Evolutionary conservation across 345 rosid genomes (phyloP), one percentile per base, ranked within the genome.

Genomic region (Populus deltoides): DNA sequence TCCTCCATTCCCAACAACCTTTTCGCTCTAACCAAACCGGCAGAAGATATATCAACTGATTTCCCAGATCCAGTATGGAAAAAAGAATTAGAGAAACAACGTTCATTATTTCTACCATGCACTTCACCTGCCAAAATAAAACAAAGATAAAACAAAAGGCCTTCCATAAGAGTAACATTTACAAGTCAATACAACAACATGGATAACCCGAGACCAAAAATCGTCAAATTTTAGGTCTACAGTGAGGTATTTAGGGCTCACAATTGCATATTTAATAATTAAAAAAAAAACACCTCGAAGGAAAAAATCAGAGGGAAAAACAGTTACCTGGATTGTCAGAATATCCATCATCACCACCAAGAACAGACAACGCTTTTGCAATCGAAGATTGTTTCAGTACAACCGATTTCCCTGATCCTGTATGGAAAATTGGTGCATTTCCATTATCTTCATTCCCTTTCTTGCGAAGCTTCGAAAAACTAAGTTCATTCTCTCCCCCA

Each of bases 1-100:
- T 85, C 85, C 57, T 88, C 92, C 81, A 88, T 74, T 53, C 94
- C 93, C 86, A 95, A 73, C 85, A 93, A 78, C 53, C 79, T 82
- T 87, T 86, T 91, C 78, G 98, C 98, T 88, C 87, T 92, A 36
- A 83, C 77, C 71, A 93, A 71, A 74, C 96, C 92, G 53, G 90
- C 84, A 75, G 94, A 87, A 79, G 99, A 91, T 80, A 88, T 75
- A 75, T 77, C 81, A 45, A 93, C 92, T 75, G 70, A 81, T 81
- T 91, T 93, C 68, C 97, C 94, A 36, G 97, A 92, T 45, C 88
- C 98, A 63, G 97, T 92, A 78, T 87, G 91, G 83, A 95, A 93
- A 76, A 91, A 79, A 69, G 93, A 81, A 71, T 79, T 85, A 74
- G 89, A 79, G 45, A 68, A 79, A 70, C 83, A 75, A 15, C 57